Conservation (phyloP, 257 asterid species). For the Solanum bukasovii region DNA sequence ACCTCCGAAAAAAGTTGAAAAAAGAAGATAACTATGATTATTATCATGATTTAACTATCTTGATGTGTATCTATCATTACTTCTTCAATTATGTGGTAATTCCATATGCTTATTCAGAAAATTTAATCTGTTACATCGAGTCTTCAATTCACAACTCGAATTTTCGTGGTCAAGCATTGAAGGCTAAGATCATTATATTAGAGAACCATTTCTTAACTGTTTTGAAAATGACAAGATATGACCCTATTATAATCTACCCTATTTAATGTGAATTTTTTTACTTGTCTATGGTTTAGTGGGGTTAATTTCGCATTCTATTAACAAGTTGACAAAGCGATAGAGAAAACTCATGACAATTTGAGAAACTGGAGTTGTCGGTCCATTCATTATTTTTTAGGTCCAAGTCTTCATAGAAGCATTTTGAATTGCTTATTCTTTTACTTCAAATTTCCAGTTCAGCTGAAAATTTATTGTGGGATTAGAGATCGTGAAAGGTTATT, state of each 20-base stretch:
- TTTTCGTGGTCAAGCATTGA: not conserved
- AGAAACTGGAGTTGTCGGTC: not conserved
- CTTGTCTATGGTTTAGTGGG: not conserved
- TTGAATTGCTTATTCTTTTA: not conserved
- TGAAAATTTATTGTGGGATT: not conserved
- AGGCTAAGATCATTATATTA: not conserved
- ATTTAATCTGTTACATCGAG: not conserved
- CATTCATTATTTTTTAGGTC: not conserved
- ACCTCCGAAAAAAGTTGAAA: not conserved
- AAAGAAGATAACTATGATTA: not conserved
- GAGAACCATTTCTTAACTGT: not conserved
- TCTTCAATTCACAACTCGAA: not conserved
- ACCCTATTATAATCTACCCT: not conserved
- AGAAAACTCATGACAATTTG: not conserved
- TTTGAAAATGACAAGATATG: not conserved
- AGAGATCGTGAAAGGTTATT: not conserved
- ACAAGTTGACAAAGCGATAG: not conserved
- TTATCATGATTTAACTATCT: not conserved
- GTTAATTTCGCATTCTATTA: not conserved
- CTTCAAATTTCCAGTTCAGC: not conserved
- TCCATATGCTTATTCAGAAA: not conserved
- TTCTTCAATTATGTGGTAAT: not conserved
- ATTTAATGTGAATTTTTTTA: not conserved
- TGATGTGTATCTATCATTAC: not conserved
- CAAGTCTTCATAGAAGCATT: not conserved